Conservation (phyloP, 2,329 filamentous ascomycete genomes). For the Exophiala calicioides region DNA sequence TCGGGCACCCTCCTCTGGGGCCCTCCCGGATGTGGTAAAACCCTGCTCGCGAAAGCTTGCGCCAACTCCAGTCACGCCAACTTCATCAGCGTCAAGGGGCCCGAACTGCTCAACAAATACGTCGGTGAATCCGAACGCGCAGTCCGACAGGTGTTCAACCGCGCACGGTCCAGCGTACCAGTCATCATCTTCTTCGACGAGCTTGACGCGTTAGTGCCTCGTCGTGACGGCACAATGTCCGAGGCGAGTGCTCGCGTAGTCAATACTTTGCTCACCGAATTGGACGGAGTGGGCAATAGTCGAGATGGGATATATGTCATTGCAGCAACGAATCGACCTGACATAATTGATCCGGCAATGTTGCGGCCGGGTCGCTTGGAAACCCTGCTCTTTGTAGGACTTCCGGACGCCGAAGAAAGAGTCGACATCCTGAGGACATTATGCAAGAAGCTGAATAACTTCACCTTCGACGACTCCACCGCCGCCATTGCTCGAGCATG, state of each 20-base stretch:
- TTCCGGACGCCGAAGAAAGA: conserved; percentile 76
- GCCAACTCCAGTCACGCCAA: conserved; percentile 95
- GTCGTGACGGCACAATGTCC: conserved; percentile 73
- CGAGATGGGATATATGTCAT: conserved; percentile 90
- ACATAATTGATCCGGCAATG: conserved; percentile 96
- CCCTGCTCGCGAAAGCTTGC: conserved; percentile 90
- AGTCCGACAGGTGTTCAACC: conserved; percentile 85
- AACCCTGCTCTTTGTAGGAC: conserved; percentile 82
- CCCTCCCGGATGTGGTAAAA: conserved; percentile 95
- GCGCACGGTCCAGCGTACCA: conserved; percentile 80
- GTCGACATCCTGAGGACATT: conserved; percentile 80
- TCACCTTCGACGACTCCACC: conserved; percentile 57
- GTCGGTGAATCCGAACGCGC: conserved; percentile 95
- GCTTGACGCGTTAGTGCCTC: conserved; percentile 86
- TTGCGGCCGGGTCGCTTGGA: conserved; percentile 86
- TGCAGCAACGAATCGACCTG: conserved; percentile 89
- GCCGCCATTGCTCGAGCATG: conserved; percentile 71
- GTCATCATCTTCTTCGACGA: conserved; percentile 99
- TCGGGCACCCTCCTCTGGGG: conserved; percentile 94
- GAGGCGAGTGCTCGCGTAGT: conserved; percentile 88
- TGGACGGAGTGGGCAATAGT: conserved; percentile 76
- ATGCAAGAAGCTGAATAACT: conserved; percentile 48
- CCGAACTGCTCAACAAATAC: conserved; percentile 95
- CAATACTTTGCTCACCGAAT: conserved; percentile 89
- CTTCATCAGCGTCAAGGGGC: conserved; percentile 97